Evolutionary conservation across 345 rosid genomes (phyloP).

Genomic region (thale cress (Arabidopsis thaliana)): TAIR10.1 NC_003076.8:20761501-20762000

Average conservation of each 20-base stretch:
- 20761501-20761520: conserved; percentile 68
- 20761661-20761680: conserved; percentile 57
- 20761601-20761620: neutral
- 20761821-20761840: conserved; percentile 55
- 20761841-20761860: conserved; percentile 70
- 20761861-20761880: conserved; percentile 57
- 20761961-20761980: conserved; percentile 48
- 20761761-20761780: conserved; percentile 68
- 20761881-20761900: conserved; percentile 55
- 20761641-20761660: conserved; percentile 53
- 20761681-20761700: conserved; percentile 69
- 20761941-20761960: conserved; percentile 44
- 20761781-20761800: conserved; percentile 56
- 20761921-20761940: conserved; percentile 51
- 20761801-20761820: conserved; percentile 34
- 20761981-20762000: conserved; percentile 52
- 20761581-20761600: neutral
- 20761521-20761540: conserved; percentile 80
- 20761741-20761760: conserved; percentile 70
- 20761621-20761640: conserved; percentile 79
- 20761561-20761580: neutral
- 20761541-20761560: conserved; percentile 43
- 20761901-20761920: conserved; percentile 55
- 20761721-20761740: conserved; percentile 76
- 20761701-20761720: conserved; percentile 72